Base-by-base conservation (phyloP, 2,329 filamentous ascomycete species). In the Neonectria magnoliae region DNA sequence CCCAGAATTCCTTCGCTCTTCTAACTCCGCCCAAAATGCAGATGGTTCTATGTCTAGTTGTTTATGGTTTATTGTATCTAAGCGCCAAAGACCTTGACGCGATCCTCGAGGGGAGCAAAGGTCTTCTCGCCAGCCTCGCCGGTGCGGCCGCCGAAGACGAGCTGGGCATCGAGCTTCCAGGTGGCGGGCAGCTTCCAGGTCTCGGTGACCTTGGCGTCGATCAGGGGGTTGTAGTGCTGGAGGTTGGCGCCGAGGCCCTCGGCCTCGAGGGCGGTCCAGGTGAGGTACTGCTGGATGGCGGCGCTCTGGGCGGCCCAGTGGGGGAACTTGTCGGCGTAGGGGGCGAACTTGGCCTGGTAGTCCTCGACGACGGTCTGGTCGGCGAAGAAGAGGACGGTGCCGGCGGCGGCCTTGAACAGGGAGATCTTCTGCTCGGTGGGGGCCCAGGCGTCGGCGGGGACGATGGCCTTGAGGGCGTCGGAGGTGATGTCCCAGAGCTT, bases 221-320 rank as follows among this genome's bases (percentile, higher is more conserved):
- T 88, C 63, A 97, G 80, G 20, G 93, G 93, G 87, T 93, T 96
- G 85, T 97, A 97, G 84, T 97, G 94, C 85, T 97, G 94, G 57
- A 97, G 86, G 85, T 94, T 97, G 77, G 91, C 92, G 70, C 93
- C 93, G 61, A 97, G 87, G 31, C 94, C 93, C 78, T 96, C 93
- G 65, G 90, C 85, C 82, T 94, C 92, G 62, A 97, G 88, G 4
- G 90, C 92, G 18, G 90, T 90, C 94, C 94, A 97, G 71, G 93
- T 78, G 69, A 88, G 84, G 81, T 88, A 91, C 84, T 97, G 92
- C 78, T 81, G 76, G 89, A 97, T 97, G 79, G 87, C 94, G 77
- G 86, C 87, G 68, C 90, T 89, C 81, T 97, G 93, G 68, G 87
- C 83, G 62, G 89, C 89, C 92, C 93, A 97, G 72, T 78, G 76